These are phyloP conservation scores for Capronia coronata DNA, from an alignment of 2,329 filamentous ascomycete genomes.

Conservation along the genomic window DNA sequence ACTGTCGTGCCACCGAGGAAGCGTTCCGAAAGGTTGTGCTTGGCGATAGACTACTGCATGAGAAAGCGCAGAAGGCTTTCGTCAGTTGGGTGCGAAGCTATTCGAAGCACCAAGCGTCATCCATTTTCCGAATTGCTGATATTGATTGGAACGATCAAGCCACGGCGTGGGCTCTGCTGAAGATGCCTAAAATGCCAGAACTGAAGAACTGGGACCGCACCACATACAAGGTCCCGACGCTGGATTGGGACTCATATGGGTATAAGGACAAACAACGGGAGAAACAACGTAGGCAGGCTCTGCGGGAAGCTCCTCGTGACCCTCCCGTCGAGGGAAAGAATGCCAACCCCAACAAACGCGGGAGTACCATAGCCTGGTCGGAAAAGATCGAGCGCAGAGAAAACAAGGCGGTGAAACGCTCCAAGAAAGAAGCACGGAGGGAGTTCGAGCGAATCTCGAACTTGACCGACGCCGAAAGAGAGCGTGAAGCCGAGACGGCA, in stretches of 20 bases:
- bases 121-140: conserved; percentile 78
- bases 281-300: conserved; percentile 53
- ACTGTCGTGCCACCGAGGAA: conserved; percentile 53
- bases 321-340: conserved; percentile 25
- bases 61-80: conserved; percentile 85
- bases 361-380: conserved; percentile 66
- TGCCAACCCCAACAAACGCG: conserved; percentile 39
- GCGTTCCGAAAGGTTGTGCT: conserved; percentile 54
- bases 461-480: conserved; percentile 66
- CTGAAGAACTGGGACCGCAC: conserved; percentile 66
- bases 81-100: conserved; percentile 92
- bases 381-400: conserved; percentile 62
- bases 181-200: conserved; percentile 91
- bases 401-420: conserved; percentile 54
- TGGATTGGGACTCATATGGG: conserved; percentile 62
- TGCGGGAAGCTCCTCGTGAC: conserved; percentile 37
- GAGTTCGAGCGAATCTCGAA: conserved; percentile 57
- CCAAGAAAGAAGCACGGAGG: conserved; percentile 58
- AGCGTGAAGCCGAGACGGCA: conserved; percentile 57
- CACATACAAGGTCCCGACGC: conserved; percentile 53
- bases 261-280: conserved; percentile 70
- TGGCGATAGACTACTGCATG: conserved; percentile 63
- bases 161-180: conserved; percentile 76
- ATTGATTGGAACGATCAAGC: conserved; percentile 80
- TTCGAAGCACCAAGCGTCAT: conserved; percentile 80